Conservation (phyloP, 2,329 filamentous ascomycete species). For the Sphaerulina musiva region DNA sequence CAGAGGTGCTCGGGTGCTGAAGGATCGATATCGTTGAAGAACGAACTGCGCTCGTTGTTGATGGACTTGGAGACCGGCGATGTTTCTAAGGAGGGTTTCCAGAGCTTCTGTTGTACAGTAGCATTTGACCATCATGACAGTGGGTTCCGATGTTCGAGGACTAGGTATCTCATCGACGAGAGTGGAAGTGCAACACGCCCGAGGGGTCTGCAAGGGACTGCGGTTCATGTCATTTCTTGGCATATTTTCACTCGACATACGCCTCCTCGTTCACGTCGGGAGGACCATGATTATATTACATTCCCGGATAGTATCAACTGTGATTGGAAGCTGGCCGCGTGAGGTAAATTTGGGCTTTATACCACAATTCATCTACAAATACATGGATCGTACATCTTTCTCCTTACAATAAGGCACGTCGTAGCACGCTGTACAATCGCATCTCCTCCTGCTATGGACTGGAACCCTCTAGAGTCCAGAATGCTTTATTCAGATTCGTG, state of each 20-base stretch:
- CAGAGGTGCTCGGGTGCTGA: slow-evolving; percentile 13
- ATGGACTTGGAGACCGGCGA: slow-evolving; percentile 22
- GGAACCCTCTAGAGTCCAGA: slow-evolving; percentile 32
- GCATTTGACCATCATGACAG: slow-evolving; percentile 16
- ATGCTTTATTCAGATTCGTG: slow-evolving; percentile 29
- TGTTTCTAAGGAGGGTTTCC: slow-evolving; percentile 21
- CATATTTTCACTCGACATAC: no score
- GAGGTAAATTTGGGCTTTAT: no score
- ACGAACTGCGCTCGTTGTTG: slow-evolving; percentile 15
- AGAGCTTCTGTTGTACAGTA: slow-evolving; percentile 23
- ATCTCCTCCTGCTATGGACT: slow-evolving; percentile 33
- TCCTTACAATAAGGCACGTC: slow-evolving; percentile 31
- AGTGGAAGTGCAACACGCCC: neutral
- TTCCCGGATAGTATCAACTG: no score
- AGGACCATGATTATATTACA: no score
- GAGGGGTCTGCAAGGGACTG: no score
- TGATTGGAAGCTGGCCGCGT: no score
- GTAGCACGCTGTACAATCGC: slow-evolving; percentile 37
- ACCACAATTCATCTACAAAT: no score
- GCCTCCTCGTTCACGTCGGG: no score
- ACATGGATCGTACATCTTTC: slow-evolving; percentile 17
- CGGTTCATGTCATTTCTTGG: no score
- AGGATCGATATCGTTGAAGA: slow-evolving; percentile 11
- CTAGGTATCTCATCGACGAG: neutral
- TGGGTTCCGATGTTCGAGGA: neutral